These are phyloP conservation scores for Leucocoprinus leucothites DNA, from an alignment of 768 basidiomycete genomes.

Conservation along the genomic window DNA sequence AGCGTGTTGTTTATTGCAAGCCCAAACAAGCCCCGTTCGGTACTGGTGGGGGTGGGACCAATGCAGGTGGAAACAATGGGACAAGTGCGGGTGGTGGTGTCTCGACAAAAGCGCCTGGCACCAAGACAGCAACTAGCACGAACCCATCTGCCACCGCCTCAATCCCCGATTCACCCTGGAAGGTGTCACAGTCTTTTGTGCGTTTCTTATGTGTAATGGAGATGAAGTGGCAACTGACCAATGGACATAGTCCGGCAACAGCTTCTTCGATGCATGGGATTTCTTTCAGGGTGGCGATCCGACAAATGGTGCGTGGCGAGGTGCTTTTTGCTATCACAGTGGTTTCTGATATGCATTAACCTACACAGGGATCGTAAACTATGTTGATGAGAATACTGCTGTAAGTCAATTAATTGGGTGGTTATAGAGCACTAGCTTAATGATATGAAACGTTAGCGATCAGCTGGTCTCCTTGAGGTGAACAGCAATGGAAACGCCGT, in stretches of 20 bases:
- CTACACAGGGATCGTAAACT: constrained; percentile 50
- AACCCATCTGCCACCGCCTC: constrained; percentile 17
- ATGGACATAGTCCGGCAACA: constrained; percentile 48
- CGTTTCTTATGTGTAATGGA: constrained; percentile 21
- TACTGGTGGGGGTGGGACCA: not conserved
- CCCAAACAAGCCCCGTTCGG: constrained; percentile 25
- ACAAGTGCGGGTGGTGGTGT: constrained; percentile 4
- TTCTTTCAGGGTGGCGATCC: constrained; percentile 73
- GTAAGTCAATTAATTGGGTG: constrained; percentile 34
- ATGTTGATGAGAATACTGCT: constrained; percentile 58
- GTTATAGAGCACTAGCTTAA: not conserved
- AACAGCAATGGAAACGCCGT: constrained; percentile 74
- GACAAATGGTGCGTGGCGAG: constrained; percentile 54
- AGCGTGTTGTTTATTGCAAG: constrained; percentile 44
- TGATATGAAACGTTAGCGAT: constrained; percentile 31
- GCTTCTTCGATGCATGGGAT: constrained; percentile 82
- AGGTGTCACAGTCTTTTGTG: constrained; percentile 56
- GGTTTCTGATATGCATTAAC: not conserved
- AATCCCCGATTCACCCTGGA: constrained; percentile 51
- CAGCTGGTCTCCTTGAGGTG: constrained; percentile 59
- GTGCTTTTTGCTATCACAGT: not conserved
- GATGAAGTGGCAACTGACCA: not conserved
- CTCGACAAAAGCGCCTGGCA: constrained; percentile 13
- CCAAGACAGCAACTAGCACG: constrained; percentile 17
- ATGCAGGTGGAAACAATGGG: not conserved